A percentile compares a stretch with the other conserved stretches of the same genome.
phyloP scores from a whole-genome alignment of 306 rosid species.

The Cucurbita ficifolia region DNA sequence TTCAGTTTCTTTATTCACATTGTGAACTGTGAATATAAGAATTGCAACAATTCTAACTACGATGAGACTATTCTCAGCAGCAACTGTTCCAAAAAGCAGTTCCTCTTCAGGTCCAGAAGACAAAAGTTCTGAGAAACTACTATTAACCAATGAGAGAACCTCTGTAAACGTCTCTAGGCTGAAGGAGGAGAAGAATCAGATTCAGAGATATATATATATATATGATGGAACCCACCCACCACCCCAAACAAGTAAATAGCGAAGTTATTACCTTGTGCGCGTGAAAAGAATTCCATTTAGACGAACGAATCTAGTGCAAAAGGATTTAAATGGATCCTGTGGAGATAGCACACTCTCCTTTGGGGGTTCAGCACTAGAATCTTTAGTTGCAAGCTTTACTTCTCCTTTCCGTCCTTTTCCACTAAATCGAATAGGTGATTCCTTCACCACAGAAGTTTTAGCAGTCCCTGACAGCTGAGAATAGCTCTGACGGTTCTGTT shows the following conservation, averaged over 20 bases:
- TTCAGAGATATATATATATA: neutral
- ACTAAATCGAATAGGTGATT: constrained; percentile 27
- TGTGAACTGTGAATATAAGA: constrained; percentile 61
- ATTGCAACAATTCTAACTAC: constrained; percentile 62
- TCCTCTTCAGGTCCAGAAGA: constrained; percentile 60
- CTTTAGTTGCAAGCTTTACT: constrained; percentile 28
- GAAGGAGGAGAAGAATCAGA: constrained; percentile 3
- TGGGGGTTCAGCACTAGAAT: constrained; percentile 21
- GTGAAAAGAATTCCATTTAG: constrained; percentile 89
- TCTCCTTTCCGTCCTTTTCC: constrained; percentile 62
- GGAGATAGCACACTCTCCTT: constrained; percentile 34
- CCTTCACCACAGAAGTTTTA: constrained; percentile 42
- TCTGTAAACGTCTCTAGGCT: constrained; percentile 84
- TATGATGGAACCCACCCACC: neutral
- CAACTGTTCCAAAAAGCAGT: constrained; percentile 49
- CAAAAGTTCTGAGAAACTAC: constrained; percentile 45
- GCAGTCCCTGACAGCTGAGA: constrained; percentile 49
- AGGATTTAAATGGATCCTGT: constrained; percentile 40
- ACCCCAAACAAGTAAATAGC: neutral
- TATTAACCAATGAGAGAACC: constrained; percentile 51
- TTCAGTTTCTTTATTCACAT: constrained; percentile 66
- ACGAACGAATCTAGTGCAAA: constrained; percentile 68
- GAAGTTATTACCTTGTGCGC: constrained; percentile 53
- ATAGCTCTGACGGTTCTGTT: constrained; percentile 80
- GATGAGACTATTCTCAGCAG: constrained; percentile 49